A percentile compares a stretch with the other conserved stretches of the same genome.
These are phyloP conservation scores for Gastrolobium villosum DNA, from an alignment of 306 rosid species.

Conservation along the genomic window DNA sequence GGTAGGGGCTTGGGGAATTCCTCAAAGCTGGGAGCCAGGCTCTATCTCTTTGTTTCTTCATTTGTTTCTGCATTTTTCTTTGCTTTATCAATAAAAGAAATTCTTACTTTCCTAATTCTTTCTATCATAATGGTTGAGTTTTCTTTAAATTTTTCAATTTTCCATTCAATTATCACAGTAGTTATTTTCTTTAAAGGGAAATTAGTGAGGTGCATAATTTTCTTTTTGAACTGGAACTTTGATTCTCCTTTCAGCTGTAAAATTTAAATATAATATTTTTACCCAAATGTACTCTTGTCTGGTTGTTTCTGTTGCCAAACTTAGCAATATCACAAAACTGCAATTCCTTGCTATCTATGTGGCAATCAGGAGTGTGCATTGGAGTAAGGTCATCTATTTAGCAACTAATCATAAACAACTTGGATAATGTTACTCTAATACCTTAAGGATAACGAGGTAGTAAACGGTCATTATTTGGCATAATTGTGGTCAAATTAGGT, in stretches of 20 bases:
- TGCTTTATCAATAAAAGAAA: no score
- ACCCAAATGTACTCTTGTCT: neutral
- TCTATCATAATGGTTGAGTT: no score
- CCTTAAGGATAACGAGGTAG: neutral
- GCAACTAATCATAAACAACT: neutral
- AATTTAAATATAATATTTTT: neutral
- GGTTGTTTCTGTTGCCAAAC: neutral
- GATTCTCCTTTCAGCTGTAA: neutral
- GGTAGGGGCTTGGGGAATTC: no score
- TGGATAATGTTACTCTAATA: neutral
- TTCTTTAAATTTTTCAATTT: neutral
- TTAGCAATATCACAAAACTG: neutral
- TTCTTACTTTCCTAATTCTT: no score
- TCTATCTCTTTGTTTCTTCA: no score
- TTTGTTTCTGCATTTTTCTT: no score
- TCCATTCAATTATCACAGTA: neutral
- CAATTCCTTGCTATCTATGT: neutral
- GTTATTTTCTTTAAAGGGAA: conserved; percentile 5
- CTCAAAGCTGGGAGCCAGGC: no score
- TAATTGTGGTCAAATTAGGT: neutral
- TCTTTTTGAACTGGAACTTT: neutral
- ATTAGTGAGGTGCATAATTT: neutral
- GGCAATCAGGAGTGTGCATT: neutral
- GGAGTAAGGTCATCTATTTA: neutral
- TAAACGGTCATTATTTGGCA: neutral